A percentile compares a stretch with the other conserved stretches of the same genome.
Evolutionary conservation across 2,329 filamentous ascomycete genomes (phyloP).

Genomic region (Dactylellina sp.): DNA sequence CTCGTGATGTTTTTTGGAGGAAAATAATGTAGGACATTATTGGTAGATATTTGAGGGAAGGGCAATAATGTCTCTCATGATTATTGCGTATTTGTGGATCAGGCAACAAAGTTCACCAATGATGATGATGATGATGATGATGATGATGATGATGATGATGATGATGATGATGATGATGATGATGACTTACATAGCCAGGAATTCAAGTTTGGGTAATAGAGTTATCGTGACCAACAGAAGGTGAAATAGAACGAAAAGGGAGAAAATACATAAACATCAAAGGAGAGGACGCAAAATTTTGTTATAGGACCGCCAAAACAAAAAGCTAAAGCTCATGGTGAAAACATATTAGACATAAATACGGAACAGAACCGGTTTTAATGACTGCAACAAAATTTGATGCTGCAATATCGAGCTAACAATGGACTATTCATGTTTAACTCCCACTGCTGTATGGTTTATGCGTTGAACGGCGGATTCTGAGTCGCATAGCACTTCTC

Average conservation of each 20-base stretch:
- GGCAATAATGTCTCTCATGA: too few relatives aligned
- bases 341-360: background rate
- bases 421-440: constrained; percentile 40
- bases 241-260: background rate
- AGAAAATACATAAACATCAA: background rate
- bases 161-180: too few relatives aligned
- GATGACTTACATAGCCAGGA: background rate
- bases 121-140: too few relatives aligned
- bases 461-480: constrained; percentile 38
- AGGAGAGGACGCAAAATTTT: constrained; percentile 13
- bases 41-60: too few relatives aligned
- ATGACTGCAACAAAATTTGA: constrained; percentile 6
- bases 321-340: background rate
- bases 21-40: too few relatives aligned
- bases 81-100: too few relatives aligned
- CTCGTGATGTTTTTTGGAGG: too few relatives aligned
- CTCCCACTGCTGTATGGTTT: constrained; percentile 42
- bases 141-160: too few relatives aligned
- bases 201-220: background rate
- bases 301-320: constrained; percentile 15
- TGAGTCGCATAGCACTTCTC: constrained; percentile 43
- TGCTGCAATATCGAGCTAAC: background rate
- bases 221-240: background rate
- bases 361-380: background rate
- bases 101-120: too few relatives aligned